Base-by-base conservation (phyloP, 129 eudicot species). In the Deinandra increscens region DNA sequence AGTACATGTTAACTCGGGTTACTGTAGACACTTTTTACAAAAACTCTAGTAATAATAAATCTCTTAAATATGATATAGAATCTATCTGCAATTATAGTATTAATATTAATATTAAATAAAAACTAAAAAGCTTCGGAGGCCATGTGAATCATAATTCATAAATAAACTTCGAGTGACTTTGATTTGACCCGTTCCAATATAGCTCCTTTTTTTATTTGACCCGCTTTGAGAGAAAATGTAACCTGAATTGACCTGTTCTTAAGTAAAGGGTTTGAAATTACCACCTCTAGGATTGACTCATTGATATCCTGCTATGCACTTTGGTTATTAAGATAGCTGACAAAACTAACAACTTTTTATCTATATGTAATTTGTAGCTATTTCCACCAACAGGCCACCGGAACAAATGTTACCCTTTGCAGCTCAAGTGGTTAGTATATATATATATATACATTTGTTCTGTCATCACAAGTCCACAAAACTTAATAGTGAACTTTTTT, bases 331-430 rank as follows among this genome's bases (percentile, higher is more conserved):
- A 15, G 54, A 4, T 59, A 18, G 15, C 36, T 6, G 14, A 14
- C 36, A 33, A 42, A 4, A 48, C 73, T 22, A 23, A 72, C 48
- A 31, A 43, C 8, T 45, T 9, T 67, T 41, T 31, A 39, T 71
- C 23, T 26, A 9, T 39, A 18, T 60, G 41, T 80, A 36, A 1
- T 68, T 43, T 80, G 86, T 70, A 91, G 97, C 90, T 78, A 78
- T 91, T 43, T 91, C 96, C 69, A 70, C 85, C 67, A 76, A 78
- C 76, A 84, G 42, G 90, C 87, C 88, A 42, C 91, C 91, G 6
- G 93, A 88, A 46, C 84, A 73, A 74, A 85, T 91, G 97, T 62
- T 91, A 78, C 90, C 93, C 15, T 88, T 91, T 74, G 98, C 98
- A 15, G 73, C 96, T 63, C 89, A 84, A 88, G 98, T 92, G 89